Percentiles rank a stretch among this genome's conserved stretches.
These are phyloP conservation scores for Cryptococcus sp. DNA, from an alignment of 1,284 basidiomycete genomes.

Conservation along the genomic window DNA sequence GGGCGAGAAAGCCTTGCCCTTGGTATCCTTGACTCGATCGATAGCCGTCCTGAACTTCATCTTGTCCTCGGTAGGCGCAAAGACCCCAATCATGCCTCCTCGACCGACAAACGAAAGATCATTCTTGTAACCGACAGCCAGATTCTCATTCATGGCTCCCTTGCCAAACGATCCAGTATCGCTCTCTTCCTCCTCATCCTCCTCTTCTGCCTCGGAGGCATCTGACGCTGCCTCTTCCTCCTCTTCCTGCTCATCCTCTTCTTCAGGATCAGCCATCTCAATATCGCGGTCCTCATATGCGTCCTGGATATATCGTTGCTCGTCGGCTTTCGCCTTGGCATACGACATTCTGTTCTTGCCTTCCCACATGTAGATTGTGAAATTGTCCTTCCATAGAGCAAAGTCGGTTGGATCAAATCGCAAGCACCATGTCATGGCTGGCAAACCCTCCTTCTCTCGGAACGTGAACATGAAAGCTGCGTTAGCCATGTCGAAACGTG, in stretches of 20 bases:
- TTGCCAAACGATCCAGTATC: constrained; percentile 46
- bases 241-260: constrained; percentile 54
- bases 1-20: constrained; percentile 81
- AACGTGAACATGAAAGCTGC: constrained; percentile 65
- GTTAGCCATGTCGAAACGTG: constrained; percentile 49
- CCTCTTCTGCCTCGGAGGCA: constrained; percentile 49
- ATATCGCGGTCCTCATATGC: constrained; percentile 78
- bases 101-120: constrained; percentile 94
- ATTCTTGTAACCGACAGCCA: constrained; percentile 94
- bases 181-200: constrained; percentile 53
- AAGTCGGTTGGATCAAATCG: constrained; percentile 63
- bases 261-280: constrained; percentile 65
- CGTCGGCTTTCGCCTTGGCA: constrained; percentile 78
- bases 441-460: constrained; percentile 53
- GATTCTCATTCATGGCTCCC: constrained; percentile 75
- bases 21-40: constrained; percentile 72
- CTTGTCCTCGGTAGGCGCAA: constrained; percentile 73
- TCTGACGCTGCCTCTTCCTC: constrained; percentile 66
- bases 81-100: constrained; percentile 96
- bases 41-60: constrained; percentile 88
- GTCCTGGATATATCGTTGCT: constrained; percentile 58
- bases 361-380: constrained; percentile 77
- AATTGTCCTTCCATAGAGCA: constrained; percentile 61
- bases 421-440: constrained; percentile 77
- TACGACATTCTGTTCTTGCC: constrained; percentile 69